Evolutionary conservation across 768 basidiomycete genomes (phyloP).

Genomic region (Heimioporus sp.): DNA sequence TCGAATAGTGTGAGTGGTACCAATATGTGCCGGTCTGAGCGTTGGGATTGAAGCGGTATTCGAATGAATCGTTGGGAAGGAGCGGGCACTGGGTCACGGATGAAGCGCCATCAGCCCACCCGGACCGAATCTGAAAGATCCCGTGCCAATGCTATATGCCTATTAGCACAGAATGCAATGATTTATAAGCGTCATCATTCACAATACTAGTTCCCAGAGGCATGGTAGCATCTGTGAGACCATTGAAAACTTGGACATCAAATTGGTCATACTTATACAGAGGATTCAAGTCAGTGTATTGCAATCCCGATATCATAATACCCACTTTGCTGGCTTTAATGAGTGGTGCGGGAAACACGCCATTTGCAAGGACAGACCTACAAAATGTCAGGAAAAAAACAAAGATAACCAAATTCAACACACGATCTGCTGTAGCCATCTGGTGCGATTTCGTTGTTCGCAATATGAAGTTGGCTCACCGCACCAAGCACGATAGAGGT

Average conservation of each 20-base stretch:
- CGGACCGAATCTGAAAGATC: constrained; percentile 18
- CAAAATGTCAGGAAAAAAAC: neutral
- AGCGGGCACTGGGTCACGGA: constrained; percentile 43
- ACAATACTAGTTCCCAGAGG: constrained; percentile 41
- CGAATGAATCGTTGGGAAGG: constrained; percentile 29
- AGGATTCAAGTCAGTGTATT: neutral
- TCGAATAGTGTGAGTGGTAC: constrained; percentile 38
- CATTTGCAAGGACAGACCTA: constrained; percentile 42
- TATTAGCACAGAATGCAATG: constrained; percentile 19
- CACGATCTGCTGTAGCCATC: constrained; percentile 42
- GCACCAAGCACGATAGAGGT: constrained; percentile 8
- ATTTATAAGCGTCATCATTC: constrained; percentile 8
- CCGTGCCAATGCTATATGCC: constrained; percentile 25
- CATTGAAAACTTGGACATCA: constrained; percentile 41
- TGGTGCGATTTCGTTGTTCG: constrained; percentile 40
- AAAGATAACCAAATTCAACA: neutral
- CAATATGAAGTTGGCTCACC: constrained; percentile 26
- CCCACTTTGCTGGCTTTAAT: constrained; percentile 38
- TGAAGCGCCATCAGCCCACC: constrained; percentile 28
- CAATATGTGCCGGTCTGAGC: constrained; percentile 42
- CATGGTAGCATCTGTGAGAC: constrained; percentile 45
- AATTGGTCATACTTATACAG: constrained; percentile 33
- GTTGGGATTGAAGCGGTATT: constrained; percentile 31
- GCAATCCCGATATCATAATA: neutral
- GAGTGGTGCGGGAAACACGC: constrained; percentile 42